These are phyloP conservation scores for Arthroderma sp. DNA, from an alignment of 2,329 filamentous ascomycete genomes.

Conservation along the genomic window DNA sequence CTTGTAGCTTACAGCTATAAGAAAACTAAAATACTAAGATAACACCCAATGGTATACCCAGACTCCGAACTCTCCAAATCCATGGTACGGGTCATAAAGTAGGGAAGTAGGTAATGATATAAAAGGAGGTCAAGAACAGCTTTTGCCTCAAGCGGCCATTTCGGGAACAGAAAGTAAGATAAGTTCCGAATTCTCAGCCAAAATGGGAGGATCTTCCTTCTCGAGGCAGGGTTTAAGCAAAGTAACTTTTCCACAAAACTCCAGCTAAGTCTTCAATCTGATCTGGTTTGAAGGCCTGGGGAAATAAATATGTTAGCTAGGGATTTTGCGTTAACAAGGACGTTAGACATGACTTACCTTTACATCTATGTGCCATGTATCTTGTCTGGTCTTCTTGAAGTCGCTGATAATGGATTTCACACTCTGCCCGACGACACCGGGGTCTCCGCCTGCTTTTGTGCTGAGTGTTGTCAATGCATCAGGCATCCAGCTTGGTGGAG, in stretches of 20 bases:
- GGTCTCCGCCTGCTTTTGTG: slow-evolving; percentile 71
- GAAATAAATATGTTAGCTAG: slow-evolving; percentile 8
- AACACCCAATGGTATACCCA: background rate
- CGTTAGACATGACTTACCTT: slow-evolving; percentile 53
- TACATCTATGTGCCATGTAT: slow-evolving; percentile 95
- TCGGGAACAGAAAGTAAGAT: background rate
- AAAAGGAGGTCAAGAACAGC: background rate
- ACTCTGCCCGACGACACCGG: slow-evolving; percentile 86
- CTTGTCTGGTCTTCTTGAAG: slow-evolving; percentile 98
- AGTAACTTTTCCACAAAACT: slow-evolving; percentile 99
- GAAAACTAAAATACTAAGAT: background rate
- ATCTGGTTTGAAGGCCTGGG: slow-evolving; percentile 74
- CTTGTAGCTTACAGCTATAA: background rate
- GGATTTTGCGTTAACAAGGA: slow-evolving; percentile 5
- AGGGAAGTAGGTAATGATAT: background rate
- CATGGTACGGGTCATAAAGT: background rate
- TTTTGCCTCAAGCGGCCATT: background rate
- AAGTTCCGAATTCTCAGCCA: background rate
- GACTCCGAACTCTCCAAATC: background rate
- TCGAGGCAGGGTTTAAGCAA: slow-evolving; percentile 52
- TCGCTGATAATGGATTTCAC: slow-evolving; percentile 89
- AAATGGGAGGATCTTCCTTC: background rate
- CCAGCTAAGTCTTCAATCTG: slow-evolving; percentile 92
- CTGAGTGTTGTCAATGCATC: slow-evolving; percentile 80
- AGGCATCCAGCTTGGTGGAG: slow-evolving; percentile 86